Evolutionary conservation across 345 rosid genomes (phyloP), one percentile per base, ranked within the genome.

Genomic region (Melaleuca quinquenervia): DNA sequence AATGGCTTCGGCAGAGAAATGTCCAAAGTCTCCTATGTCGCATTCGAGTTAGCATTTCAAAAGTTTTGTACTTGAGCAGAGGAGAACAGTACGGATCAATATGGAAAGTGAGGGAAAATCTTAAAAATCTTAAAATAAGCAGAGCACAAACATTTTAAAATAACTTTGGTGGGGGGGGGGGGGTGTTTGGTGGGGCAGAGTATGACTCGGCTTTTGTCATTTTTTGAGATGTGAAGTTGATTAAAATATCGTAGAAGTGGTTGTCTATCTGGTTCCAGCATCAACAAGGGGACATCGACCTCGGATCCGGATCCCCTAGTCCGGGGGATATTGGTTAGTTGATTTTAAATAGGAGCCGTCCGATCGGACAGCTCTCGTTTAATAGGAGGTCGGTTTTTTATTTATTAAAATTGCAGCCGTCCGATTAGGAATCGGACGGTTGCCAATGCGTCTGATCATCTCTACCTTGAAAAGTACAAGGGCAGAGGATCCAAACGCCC

Each of bases 181-280:
- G 41, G 41, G n/a, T n/a, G n/a, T 41, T 76, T 16, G 85, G 87
- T 85, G 83, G 45, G 58, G 14, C 15, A 58, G 82, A 52, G 18
- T 87, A n/a, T 85, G 90, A 87, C 53, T 89, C 90, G 84, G 87
- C 86, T 56, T 50, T 20, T 52, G 64, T 89, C 50, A 60, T 24
- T 60, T 50, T 50, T 49, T 18, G 41, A 29, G 26, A 29, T 53
- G 56, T 32, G 32, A 83, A 52, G 24, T 54, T 2, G 80, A 45
- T 26, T 5, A 4, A 53, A 26, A 50, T 70, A 83, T 26, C 27
- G 56, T 15, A 74, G 54, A 36, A 85, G 90, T 89, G 88, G 90
- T 27, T 82, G 75, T 84, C 88, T 36, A 52, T 41, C 83, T 56
- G 55, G 83, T 70, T 29, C 87, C 84, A 52, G 70, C 83, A 64